Evolutionary conservation across 2,329 filamentous ascomycete species (phyloP).

Genomic region (Colletotrichum eremochloae): DNA sequence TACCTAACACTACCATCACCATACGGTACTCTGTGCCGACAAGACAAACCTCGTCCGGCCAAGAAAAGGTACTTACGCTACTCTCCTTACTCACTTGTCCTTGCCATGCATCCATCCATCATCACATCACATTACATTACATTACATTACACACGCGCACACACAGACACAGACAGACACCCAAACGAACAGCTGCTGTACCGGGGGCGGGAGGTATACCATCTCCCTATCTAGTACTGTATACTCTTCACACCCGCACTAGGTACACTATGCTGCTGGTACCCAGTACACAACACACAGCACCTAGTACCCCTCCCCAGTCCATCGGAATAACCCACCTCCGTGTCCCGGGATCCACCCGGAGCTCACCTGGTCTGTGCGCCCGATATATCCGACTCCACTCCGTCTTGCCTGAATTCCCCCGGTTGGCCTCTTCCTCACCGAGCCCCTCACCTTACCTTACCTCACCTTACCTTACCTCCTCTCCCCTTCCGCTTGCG

Average conservation of each 20-base stretch:
- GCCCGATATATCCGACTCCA: constrained; percentile 27
- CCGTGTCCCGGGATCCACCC: not conserved
- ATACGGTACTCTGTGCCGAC: too few relatives aligned
- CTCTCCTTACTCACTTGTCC: not conserved
- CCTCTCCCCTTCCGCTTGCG: constrained; percentile 23
- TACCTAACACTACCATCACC: too few relatives aligned
- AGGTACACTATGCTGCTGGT: not conserved
- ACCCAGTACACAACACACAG: not conserved
- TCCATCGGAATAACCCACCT: constrained; percentile 5
- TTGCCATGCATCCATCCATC: too few relatives aligned
- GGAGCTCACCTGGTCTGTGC: constrained; percentile 22
- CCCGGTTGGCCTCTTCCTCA: constrained; percentile 18
- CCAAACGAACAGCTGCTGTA: too few relatives aligned
- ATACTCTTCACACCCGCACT: too few relatives aligned
- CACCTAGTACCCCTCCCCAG: too few relatives aligned
- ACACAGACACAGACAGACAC: too few relatives aligned
- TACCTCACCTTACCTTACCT: constrained; percentile 22
- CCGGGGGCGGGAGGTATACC: too few relatives aligned
- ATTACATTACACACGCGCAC: too few relatives aligned
- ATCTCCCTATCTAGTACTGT: not conserved
- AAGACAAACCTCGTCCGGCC: not conserved
- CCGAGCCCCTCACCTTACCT: constrained; percentile 21
- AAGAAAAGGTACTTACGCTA: not conserved
- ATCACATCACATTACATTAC: not conserved
- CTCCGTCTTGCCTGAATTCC: constrained; percentile 16